These are phyloP conservation scores for Lachancea thermotolerans DNA, from an alignment of 805 yeast genomes.

Conservation along the genomic window DNA sequence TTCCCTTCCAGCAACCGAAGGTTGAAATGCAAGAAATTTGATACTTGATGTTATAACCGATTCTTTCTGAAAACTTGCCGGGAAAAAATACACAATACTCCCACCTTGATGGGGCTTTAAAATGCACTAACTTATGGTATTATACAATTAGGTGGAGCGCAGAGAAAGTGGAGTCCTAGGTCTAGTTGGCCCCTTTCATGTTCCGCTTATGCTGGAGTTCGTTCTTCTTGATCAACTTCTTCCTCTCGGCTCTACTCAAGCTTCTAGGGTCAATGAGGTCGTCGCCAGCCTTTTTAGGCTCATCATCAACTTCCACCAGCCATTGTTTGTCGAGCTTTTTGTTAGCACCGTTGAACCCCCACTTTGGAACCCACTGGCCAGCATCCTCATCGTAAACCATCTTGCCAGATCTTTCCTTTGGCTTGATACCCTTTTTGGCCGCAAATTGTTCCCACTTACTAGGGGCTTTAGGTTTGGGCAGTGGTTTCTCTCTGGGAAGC, in stretches of 20 bases:
- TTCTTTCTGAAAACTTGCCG: not conserved
- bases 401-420: slow-evolving; percentile 86
- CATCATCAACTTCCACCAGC: slow-evolving; percentile 90
- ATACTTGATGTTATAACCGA: not conserved
- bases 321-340: slow-evolving; percentile 84
- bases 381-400: slow-evolving; percentile 81
- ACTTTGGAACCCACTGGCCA: slow-evolving; percentile 95
- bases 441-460: slow-evolving; percentile 98
- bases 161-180: slow-evolving; percentile 23
- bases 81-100: too few species aligned
- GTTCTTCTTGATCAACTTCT: slow-evolving; percentile 77
- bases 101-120: too few species aligned
- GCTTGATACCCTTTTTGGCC: slow-evolving; percentile 85
- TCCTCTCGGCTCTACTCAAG: slow-evolving; percentile 74
- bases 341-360: slow-evolving; percentile 96
- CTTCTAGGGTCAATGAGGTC: slow-evolving; percentile 85
- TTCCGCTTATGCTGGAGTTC: slow-evolving; percentile 80
- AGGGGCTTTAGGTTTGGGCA: slow-evolving; percentile 86
- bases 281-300: slow-evolving; percentile 48
- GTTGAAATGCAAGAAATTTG: not conserved
- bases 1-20: not conserved
- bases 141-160: not conserved
- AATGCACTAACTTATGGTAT: not conserved
- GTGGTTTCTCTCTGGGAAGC: slow-evolving; percentile 90
- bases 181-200: slow-evolving; percentile 28